These are phyloP conservation scores for Avena insularis DNA, from an alignment of 176 grass and related monocot genomes.

Conservation along the genomic window DNA sequence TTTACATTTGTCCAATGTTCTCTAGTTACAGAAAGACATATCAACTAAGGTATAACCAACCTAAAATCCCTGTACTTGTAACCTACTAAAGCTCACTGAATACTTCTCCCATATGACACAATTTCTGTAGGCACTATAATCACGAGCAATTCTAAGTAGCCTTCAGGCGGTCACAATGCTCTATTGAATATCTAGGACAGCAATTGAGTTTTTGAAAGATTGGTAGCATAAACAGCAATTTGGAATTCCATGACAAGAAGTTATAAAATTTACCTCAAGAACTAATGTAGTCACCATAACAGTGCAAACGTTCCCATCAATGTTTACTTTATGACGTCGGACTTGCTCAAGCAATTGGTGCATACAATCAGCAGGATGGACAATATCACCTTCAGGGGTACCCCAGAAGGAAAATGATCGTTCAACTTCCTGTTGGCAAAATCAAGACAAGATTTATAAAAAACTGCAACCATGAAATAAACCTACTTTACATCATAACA, in stretches of 20 bases:
- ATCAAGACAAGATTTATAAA: slow-evolving; percentile 33
- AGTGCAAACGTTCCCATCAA: slow-evolving; percentile 96
- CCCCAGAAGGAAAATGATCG: slow-evolving; percentile 87
- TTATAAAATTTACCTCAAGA: slow-evolving; percentile 75
- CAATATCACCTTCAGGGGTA: slow-evolving; percentile 63
- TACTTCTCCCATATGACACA: background rate
- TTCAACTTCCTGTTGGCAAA: slow-evolving; percentile 78
- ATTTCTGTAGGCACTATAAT: slow-evolving; percentile 4
- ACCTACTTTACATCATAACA: slow-evolving; percentile 6
- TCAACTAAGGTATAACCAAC: background rate
- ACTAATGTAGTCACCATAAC: slow-evolving; percentile 99
- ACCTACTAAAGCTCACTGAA: background rate
- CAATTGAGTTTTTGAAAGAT: slow-evolving; percentile 4
- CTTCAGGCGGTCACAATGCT: slow-evolving; percentile 2
- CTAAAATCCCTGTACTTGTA: background rate
- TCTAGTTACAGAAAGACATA: background rate
- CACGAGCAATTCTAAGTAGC: background rate
- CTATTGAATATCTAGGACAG: slow-evolving; percentile 9
- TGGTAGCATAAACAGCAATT: background rate
- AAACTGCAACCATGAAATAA: slow-evolving; percentile 5
- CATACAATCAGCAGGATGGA: slow-evolving; percentile 99
- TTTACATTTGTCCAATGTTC: background rate
- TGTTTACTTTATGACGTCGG: slow-evolving; percentile 90
- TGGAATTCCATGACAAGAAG: background rate
- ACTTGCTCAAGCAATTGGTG: slow-evolving; percentile 95